Evolutionary conservation across 148 eudicot genomes (phyloP).

Genomic region (Vaccinium darrowii): DNA sequence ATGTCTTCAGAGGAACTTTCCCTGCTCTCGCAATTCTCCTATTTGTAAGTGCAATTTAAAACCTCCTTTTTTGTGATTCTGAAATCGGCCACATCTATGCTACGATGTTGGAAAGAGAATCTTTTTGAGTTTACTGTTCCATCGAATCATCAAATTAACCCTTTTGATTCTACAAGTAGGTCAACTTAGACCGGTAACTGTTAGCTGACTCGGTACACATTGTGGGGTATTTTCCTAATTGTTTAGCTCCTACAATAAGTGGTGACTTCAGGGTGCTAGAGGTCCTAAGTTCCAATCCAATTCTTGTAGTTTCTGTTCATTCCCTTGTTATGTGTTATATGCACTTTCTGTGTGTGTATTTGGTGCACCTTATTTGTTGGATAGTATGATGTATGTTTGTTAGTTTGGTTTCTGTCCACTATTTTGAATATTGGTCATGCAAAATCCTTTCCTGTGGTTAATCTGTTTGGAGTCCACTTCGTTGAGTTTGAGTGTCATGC

Average conservation of each 20-base stretch:
- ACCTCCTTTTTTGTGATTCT: neutral
- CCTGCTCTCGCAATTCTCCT: constrained; percentile 36
- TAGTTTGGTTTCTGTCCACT: neutral
- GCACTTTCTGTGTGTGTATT: neutral
- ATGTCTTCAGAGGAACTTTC: constrained; percentile 43
- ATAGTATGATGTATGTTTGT: neutral
- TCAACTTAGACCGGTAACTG: neutral
- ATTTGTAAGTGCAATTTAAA: constrained; percentile 28
- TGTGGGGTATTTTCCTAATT: neutral
- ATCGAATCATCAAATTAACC: neutral
- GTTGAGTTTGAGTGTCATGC: neutral
- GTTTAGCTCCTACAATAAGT: neutral
- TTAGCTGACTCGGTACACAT: neutral
- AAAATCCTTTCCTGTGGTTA: neutral
- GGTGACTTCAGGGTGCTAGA: neutral
- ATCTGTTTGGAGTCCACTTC: neutral
- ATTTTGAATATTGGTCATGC: neutral
- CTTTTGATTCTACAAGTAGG: neutral
- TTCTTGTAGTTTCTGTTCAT: neutral
- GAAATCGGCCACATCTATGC: neutral
- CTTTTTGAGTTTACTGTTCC: neutral
- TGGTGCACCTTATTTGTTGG: neutral
- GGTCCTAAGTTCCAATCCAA: neutral
- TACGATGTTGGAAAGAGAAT: neutral
- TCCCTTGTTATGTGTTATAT: neutral